phyloP scores from a whole-genome alignment of 139 green algal species.

The Gonium pectorale region DNA sequence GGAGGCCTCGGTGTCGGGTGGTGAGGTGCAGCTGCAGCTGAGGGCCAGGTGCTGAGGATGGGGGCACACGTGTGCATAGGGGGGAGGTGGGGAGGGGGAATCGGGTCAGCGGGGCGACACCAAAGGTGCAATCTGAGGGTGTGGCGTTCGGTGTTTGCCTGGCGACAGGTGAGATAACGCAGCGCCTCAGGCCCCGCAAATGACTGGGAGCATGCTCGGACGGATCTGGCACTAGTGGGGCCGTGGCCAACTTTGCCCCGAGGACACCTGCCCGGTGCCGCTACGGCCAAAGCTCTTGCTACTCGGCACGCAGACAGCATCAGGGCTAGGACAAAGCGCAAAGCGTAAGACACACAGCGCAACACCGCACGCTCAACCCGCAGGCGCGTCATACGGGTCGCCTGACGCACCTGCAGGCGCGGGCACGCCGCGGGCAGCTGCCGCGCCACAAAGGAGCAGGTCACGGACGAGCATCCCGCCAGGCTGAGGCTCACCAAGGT shows the following conservation, averaged over 20 bases:
- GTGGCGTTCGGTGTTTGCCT: background rate
- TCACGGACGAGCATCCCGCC: background rate
- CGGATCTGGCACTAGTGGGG: background rate
- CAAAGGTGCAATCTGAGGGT: background rate
- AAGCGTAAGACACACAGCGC: too few relatives aligned
- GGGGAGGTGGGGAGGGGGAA: background rate
- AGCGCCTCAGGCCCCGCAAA: background rate
- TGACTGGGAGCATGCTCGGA: background rate
- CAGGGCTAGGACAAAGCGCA: too few relatives aligned
- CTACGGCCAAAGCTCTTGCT: background rate
- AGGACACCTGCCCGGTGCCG: background rate
- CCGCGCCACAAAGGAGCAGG: background rate
- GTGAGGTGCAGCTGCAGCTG: conserved; percentile 11
- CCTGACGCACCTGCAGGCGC: background rate
- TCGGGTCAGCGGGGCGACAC: background rate
- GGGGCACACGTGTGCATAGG: background rate
- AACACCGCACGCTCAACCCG: too few relatives aligned
- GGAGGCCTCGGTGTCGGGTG: background rate
- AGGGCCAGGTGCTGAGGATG: conserved; percentile 21
- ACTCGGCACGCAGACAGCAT: background rate
- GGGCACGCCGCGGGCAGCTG: conserved; percentile 4
- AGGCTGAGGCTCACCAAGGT: background rate
- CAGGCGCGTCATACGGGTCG: background rate
- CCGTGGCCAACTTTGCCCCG: background rate
- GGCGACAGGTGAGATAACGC: background rate